Base-by-base conservation (phyloP, 768 basidiomycete genomes). In the Naganishia vaughanmartiniae region DNA sequence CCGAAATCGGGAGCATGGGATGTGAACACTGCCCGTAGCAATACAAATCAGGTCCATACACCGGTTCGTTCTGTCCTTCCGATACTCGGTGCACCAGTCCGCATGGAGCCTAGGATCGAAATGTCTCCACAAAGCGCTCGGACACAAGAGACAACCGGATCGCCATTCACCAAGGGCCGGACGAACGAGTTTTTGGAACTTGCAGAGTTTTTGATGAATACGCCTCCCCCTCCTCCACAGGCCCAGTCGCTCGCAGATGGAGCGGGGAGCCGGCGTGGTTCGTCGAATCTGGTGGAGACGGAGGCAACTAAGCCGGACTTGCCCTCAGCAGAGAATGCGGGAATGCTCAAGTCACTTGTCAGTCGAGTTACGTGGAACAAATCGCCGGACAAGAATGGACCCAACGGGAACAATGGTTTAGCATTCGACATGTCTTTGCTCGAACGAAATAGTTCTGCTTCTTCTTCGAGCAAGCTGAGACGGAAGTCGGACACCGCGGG, bases 121-220 rank as follows among this genome's bases (percentile, higher is more conserved):
- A 21, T 33, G 39, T 21, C 5, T n/a, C 46, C 36, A 34, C 56
- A 33, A 53, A 24, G 54, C 56, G 39, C 36, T 58, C 31, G 46
- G 54, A 58, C 15, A 69, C 68, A 36, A 9, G 33, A 51, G 39
- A 42, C n/a, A n/a, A n/a, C 11, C 14, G 9, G 19, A 14, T 14
- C 28, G 15, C 30, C 28, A 34, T 15, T 42, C 17, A 33, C 48
- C 24, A 12, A 31, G 30, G 14, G 24, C 1, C 39, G 53, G 28
- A 46, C 65, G 17, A 11, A 9, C 15, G 65, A 51, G 6, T 54
- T 54, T 17, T 48, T 54, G 31, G 67, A 68, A n/a, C 28, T 70
- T 33, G 69, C 69, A 2, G 69, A 70, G 5, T 70, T 70, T 34
- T 30, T 70, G 12, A 34, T 30, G 33, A 65, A 65, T 36, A 70